Evolutionary conservation across 495 filamentous ascomycete species (phyloP).

Genomic region (Elaphomyces granulatus): DNA sequence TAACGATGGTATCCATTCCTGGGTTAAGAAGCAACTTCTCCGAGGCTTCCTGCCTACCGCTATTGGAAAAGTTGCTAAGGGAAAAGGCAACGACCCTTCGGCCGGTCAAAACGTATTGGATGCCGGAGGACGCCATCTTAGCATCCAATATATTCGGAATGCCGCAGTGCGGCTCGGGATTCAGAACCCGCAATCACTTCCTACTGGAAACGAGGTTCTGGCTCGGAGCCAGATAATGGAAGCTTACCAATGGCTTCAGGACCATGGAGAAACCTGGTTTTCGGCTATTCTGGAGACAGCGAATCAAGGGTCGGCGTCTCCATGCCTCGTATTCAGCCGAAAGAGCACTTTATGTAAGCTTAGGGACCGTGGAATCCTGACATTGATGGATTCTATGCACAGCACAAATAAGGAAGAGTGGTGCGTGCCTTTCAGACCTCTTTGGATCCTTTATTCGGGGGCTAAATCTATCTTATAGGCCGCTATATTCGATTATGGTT

Average conservation of each 20-base stretch:
- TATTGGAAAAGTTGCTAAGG: background rate
- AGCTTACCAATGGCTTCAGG: background rate
- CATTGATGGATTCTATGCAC: background rate
- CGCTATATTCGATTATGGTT: background rate
- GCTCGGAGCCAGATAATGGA: no score
- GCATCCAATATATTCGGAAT: no score
- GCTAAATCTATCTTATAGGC: background rate
- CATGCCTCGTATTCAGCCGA: no score
- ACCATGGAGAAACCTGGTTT: background rate
- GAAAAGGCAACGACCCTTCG: background rate
- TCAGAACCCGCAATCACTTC: no score
- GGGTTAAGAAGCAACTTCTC: background rate
- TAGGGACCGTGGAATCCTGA: no score
- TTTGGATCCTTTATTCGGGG: no score
- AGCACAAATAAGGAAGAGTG: background rate
- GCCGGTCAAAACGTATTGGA: no score
- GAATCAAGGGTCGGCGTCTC: background rate
- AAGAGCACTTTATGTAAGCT: no score
- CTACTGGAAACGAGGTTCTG: background rate
- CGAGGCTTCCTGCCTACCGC: background rate
- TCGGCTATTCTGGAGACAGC: background rate
- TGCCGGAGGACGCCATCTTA: no score
- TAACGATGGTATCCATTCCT: background rate
- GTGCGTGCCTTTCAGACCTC: no score
- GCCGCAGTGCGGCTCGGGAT: no score